Evolutionary conservation across 345 rosid genomes (phyloP).

Genomic region (Eutrema yunnanense): DNA sequence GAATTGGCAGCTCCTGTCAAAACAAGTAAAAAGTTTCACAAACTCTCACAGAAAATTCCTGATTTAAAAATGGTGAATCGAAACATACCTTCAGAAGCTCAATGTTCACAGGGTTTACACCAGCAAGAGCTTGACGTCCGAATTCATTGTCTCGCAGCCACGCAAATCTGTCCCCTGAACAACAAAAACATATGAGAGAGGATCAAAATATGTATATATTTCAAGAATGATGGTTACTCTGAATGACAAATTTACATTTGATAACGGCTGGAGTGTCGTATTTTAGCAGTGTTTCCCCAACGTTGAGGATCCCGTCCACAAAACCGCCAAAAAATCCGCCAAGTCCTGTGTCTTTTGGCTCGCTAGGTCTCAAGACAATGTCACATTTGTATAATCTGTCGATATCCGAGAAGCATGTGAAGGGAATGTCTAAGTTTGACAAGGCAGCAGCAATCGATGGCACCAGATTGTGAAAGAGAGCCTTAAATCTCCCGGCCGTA

Average conservation of each 20-base stretch:
- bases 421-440: conserved; percentile 72
- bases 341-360: conserved; percentile 21
- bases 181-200: not conserved
- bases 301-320: conserved; percentile 45
- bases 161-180: conserved; percentile 79
- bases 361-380: conserved; percentile 41
- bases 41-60: not conserved
- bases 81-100: conserved; percentile 57
- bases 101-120: conserved; percentile 86
- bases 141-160: conserved; percentile 94
- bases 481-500: conserved; percentile 79
- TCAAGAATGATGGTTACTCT: not conserved
- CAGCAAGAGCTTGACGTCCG: conserved; percentile 88
- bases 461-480: conserved; percentile 84
- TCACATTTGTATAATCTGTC: conserved; percentile 67
- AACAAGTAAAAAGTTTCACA: not conserved
- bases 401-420: conserved; percentile 86
- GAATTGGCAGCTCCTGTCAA: conserved; percentile 79
- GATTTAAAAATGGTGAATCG: not conserved
- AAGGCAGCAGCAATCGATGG: conserved; percentile 77
- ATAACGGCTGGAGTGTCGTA: conserved; percentile 79
- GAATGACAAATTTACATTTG: conserved; percentile 37
- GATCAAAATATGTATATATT: not conserved
- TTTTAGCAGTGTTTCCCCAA: conserved; percentile 53
- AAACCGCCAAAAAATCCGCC: conserved; percentile 29